Conservation (phyloP, 768 basidiomycete species). For the Kwoniella sp. region DNA sequence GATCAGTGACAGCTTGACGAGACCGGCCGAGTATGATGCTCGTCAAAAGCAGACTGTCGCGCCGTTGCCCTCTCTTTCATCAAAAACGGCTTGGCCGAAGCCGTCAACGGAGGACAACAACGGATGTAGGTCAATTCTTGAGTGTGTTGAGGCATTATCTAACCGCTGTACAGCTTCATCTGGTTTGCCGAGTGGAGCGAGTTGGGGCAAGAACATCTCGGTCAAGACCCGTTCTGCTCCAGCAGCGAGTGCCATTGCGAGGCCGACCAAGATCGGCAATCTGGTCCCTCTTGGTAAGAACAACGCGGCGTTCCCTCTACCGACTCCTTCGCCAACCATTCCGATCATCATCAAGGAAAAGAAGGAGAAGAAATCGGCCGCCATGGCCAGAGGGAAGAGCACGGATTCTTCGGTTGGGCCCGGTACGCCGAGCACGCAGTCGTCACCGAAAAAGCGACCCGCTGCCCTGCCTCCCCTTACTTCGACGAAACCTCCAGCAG, state of each 20-base stretch:
- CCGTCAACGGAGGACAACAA: slow-evolving; percentile 35
- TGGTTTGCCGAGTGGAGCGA: slow-evolving; percentile 35
- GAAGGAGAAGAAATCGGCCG: slow-evolving; percentile 18
- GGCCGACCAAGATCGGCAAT: slow-evolving; percentile 26
- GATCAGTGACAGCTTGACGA: slow-evolving; percentile 18
- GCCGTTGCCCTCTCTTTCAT: slow-evolving; percentile 22
- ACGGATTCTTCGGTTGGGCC: slow-evolving; percentile 26
- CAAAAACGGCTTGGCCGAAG: slow-evolving; percentile 42
- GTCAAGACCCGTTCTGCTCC: slow-evolving; percentile 6
- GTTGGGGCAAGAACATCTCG: slow-evolving; percentile 34
- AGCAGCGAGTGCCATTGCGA: slow-evolving; percentile 13
- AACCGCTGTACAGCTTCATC: slow-evolving; percentile 12
- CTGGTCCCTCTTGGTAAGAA: slow-evolving; percentile 35
- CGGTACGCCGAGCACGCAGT: slow-evolving; percentile 19
- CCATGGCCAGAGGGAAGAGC: slow-evolving; percentile 33
- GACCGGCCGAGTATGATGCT: slow-evolving; percentile 42
- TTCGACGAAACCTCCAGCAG: slow-evolving; percentile 3
- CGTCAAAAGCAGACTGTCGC: slow-evolving; percentile 33
- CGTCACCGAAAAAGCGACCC: slow-evolving; percentile 37
- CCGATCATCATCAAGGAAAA: slow-evolving; percentile 29
- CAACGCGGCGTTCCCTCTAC: slow-evolving; percentile 35
- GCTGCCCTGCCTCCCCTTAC: slow-evolving; percentile 16
- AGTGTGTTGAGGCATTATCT: background rate
- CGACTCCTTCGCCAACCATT: slow-evolving; percentile 32
- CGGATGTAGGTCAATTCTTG: slow-evolving; percentile 21